These are phyloP conservation scores for Panicum miliaceum DNA, from an alignment of 176 grass and related monocot species.

Conservation along the genomic window DNA sequence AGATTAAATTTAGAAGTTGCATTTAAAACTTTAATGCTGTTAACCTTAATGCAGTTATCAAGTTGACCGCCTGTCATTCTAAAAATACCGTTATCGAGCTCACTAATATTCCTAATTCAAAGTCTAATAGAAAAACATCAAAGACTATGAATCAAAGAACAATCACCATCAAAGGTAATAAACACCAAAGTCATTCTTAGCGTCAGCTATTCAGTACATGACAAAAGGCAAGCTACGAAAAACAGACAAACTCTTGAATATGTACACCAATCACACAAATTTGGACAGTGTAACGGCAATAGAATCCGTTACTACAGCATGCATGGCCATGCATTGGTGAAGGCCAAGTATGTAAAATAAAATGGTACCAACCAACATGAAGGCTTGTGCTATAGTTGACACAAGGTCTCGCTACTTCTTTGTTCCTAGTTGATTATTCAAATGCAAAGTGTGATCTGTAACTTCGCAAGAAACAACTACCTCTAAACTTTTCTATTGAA, in stretches of 20 bases:
- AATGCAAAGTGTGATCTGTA: background rate
- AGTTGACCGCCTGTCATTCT: background rate
- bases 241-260: background rate
- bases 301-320: conserved; percentile 6
- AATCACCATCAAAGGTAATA: background rate
- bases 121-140: background rate
- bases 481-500: conserved; percentile 10
- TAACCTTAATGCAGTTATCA: background rate
- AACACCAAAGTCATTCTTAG: conserved; percentile 6
- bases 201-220: background rate
- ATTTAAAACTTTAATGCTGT: background rate
- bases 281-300: background rate
- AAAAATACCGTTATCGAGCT: background rate
- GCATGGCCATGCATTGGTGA: conserved; percentile 39
- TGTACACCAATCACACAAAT: background rate
- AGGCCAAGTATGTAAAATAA: conserved; percentile 16
- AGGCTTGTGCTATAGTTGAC: background rate
- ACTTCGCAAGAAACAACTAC: conserved; percentile 1
- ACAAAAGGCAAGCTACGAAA: conserved; percentile 16
- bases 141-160: background rate
- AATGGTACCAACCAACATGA: background rate
- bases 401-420: background rate
- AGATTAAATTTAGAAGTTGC: background rate
- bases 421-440: background rate
- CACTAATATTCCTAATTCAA: conserved; percentile 22